Base-by-base conservation (phyloP, 805 yeast species). In the Teunomyces lycoperdinae region DNA sequence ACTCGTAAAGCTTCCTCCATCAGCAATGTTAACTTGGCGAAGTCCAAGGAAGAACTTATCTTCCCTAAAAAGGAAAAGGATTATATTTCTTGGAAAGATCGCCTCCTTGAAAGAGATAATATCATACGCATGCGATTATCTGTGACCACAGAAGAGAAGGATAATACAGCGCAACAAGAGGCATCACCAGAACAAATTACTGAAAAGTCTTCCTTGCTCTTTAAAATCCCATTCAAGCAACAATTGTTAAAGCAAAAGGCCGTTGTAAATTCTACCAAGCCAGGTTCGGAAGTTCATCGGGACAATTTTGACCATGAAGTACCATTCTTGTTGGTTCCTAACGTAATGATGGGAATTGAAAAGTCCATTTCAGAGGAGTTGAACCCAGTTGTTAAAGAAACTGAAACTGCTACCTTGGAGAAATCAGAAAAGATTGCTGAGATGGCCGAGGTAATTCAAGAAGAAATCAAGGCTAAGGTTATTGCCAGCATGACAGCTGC, bases 1-100 rank as follows among this genome's bases (percentile, higher is more conserved):
- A 78, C 84, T 0, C 73, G 85, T 51, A 80, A 79, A 49, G 71
- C 74, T 1, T 69, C 78, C 14, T 68, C 66, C 11, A 67, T 73
- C 17, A 63, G 68, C 44, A 71, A 67, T 46, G 53, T 64, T 24
- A 66, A 70, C 42, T 53, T 66, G 35, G 55, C 60, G 24, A 72
- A 68, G 48, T 67, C 77, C 11, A 58, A 64, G 52, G 77, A 73
- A 28, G 75, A 70, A 42, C 61, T 72, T 11, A 64, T 71, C 11
- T 44, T 60, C 33, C 68, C 70, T 5, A 62, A 58, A 44, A 58
- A 57, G 42, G 60, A 59, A 8, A 63, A 61, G 47, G 55, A 62
- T n/a, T 71, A 60, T 49, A 42, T 69, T 8, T 60, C 78, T 28
- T 63, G 77, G 77, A 54, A 64, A 39, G 64, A 70, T 33, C 52